Percentiles rank a stretch among this genome's conserved stretches.
Evolutionary conservation across 345 rosid genomes (phyloP).

Genomic region (Pistacia vera): DNA sequence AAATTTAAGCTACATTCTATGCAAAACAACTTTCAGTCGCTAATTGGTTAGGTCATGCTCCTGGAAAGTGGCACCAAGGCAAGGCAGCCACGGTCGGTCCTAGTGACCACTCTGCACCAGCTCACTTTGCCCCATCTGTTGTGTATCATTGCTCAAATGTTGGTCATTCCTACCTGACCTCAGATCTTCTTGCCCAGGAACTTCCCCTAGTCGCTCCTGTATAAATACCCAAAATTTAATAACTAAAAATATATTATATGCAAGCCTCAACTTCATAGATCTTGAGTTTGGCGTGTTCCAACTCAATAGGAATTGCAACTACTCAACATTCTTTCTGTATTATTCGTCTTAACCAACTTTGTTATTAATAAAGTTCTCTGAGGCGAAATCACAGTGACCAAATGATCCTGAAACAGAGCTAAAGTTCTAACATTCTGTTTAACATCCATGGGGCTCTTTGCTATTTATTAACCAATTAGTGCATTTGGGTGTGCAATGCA

Average conservation of each 20-base stretch:
- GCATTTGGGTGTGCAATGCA: not conserved
- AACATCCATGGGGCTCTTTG: not conserved
- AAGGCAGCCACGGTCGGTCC: constrained; percentile 11
- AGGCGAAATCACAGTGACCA: not conserved
- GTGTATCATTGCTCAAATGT: constrained; percentile 39
- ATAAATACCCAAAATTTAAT: constrained; percentile 14
- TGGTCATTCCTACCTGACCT: constrained; percentile 50
- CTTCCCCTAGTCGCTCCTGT: constrained; percentile 79
- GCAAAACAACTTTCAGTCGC: constrained; percentile 38
- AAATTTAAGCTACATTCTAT: constrained; percentile 39
- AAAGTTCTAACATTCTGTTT: not conserved
- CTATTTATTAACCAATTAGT: not conserved
- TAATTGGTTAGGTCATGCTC: constrained; percentile 50
- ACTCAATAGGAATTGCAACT: not conserved
- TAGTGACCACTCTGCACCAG: constrained; percentile 38
- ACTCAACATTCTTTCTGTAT: not conserved
- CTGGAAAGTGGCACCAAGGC: constrained; percentile 13
- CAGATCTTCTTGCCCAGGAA: constrained; percentile 52
- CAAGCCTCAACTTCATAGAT: not conserved
- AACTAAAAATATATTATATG: not conserved
- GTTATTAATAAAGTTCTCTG: not conserved
- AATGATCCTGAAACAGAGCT: not conserved
- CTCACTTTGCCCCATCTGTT: constrained; percentile 36
- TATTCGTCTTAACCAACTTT: not conserved
- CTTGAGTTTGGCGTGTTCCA: not conserved